These are phyloP conservation scores for Apophysomyces sp. DNA, from an alignment of 371 early-diverging fungal species.

Conservation along the genomic window DNA sequence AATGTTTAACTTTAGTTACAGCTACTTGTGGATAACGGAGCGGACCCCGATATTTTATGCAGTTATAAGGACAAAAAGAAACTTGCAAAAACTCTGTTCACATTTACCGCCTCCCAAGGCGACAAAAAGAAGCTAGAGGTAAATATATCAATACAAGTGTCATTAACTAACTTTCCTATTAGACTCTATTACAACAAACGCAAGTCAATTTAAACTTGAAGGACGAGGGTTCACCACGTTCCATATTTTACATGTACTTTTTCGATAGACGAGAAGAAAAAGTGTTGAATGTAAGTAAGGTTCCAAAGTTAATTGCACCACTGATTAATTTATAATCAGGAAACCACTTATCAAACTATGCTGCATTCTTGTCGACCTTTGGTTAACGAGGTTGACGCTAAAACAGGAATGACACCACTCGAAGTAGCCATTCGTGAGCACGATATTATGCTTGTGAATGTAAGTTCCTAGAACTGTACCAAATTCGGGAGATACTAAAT, in stretches of 20 bases:
- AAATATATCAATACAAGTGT: not conserved
- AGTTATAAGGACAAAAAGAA: not conserved
- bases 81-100: not conserved
- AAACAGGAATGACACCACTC: constrained; percentile 50
- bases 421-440: constrained; percentile 45
- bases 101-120: not conserved
- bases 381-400: constrained; percentile 32
- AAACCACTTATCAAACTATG: constrained; percentile 19
- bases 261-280: constrained; percentile 13
- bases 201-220: constrained; percentile 34
- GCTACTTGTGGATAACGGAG: not conserved
- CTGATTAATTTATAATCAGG: not conserved
- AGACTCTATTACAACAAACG: constrained; percentile 32
- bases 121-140: constrained; percentile 12
- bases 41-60: not conserved
- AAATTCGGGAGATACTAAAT: not conserved
- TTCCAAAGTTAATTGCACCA: not conserved
- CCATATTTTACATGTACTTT: constrained; percentile 44
- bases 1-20: not conserved
- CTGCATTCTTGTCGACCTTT: constrained; percentile 20
- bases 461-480: constrained; percentile 2
- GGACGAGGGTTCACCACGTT: constrained; percentile 26
- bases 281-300: not conserved
- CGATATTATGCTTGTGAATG: constrained; percentile 30
- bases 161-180: not conserved